Base-by-base conservation (phyloP, 306 rosid species). In the Alnus glutinosa region DNA sequence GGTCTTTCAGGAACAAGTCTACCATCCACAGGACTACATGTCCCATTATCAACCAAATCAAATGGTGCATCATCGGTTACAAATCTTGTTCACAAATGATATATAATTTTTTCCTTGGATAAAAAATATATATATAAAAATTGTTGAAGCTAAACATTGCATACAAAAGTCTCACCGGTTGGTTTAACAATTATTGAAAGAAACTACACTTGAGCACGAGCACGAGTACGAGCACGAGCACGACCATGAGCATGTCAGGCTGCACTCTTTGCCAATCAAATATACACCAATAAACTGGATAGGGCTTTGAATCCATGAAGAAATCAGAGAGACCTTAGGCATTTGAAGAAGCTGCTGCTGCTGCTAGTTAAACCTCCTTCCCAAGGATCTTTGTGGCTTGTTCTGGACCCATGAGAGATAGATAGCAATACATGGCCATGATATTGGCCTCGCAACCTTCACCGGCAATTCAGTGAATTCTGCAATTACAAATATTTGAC, bases 401-500 rank as follows among this genome's bases (percentile, higher is more conserved):
- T 58, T n/a, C 61, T n/a, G 7, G 2, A 1, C 37, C 11, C 64
- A 8, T 9, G 64, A 7, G 14, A 23, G 28, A 23, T 23, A 23
- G 28, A 23, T 9, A 58, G 32, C 12, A 23, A 54, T 5, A 15
- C 6, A 23, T 9, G 36, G 12, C 58, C 30, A 58, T 7, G 36
- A 19, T 2, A 19, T 23, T 5, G 32, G 64, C 36, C 14, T 58
- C 32, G 9, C 64, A 23, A 9, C 73, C 64, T 49, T 11, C 59
- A 34, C 55, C 23, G 0, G 37, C 1, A 23, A 39, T 12, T 12
- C 2, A 49, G 10, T 49, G 18, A 7, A 23, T 23, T 23, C 28
- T 52, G 54, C 32, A 51, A 47, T 79, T 61, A 94, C 84, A 96
- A 81, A 80, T 96, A 96, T 73, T 96, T 96, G 74, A 88, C 28